phyloP scores from a whole-genome alignment of 2,329 filamentous ascomycete genomes.

The Gnomoniopsis sp. region DNA sequence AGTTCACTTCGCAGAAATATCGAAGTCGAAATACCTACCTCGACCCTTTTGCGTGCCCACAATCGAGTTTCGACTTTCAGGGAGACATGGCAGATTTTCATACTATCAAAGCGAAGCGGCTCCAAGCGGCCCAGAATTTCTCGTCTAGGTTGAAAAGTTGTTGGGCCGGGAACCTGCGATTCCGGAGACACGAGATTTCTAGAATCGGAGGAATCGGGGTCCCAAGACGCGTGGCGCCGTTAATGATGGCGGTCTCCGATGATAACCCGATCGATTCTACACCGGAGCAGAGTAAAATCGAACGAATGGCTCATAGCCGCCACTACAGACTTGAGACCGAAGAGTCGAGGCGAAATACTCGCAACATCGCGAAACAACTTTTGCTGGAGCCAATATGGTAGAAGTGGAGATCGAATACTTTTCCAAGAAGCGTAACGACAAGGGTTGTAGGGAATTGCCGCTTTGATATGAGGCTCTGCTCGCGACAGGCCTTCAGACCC shows the following conservation, averaged over 20 bases:
- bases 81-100: no score
- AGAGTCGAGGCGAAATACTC: slow-evolving; percentile 5
- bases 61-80: no score
- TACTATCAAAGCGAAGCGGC: no score
- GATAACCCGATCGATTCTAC: not conserved
- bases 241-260: not conserved
- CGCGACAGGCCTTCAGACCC: no score
- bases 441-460: no score
- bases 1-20: no score
- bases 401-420: not conserved
- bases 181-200: not conserved
- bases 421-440: not conserved
- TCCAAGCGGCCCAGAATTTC: no score
- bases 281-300: not conserved
- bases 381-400: not conserved
- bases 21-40: no score
- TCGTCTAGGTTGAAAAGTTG: not conserved
- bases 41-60: no score
- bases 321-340: not conserved
- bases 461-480: no score
- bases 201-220: not conserved
- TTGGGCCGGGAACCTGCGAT: not conserved
- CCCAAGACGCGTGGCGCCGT: not conserved
- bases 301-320: not conserved
- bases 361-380: slow-evolving; percentile 4